Conservation (phyloP, 2,329 filamentous ascomycete genomes). For the Talaromyces pinophilus region DNA sequence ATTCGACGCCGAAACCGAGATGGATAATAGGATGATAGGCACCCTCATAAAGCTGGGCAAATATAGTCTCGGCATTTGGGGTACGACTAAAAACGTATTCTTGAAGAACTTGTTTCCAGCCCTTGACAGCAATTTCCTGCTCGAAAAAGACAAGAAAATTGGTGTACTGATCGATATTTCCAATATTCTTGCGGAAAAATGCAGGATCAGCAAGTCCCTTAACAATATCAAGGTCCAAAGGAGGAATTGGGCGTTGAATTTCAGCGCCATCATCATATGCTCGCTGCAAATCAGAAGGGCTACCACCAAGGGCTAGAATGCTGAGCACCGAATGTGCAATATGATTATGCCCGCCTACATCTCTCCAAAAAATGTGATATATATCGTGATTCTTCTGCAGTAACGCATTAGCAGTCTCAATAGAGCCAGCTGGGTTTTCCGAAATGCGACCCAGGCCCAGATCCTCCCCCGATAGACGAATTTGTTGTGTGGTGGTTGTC, state of each 20-base stretch:
- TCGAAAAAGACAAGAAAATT: conserved; percentile 73
- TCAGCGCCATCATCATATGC: conserved; percentile 31
- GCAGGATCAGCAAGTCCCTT: conserved; percentile 25
- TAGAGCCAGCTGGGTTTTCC: neutral
- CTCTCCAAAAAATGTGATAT: conserved; percentile 36
- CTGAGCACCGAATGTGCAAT: conserved; percentile 36
- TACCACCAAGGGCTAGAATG: conserved; percentile 33
- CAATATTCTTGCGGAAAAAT: conserved; percentile 46
- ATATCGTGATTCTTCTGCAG: conserved; percentile 36
- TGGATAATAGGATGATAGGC: conserved; percentile 73
- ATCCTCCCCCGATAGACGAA: neutral
- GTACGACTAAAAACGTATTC: conserved; percentile 65
- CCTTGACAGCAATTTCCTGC: conserved; percentile 60
- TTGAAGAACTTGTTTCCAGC: conserved; percentile 60
- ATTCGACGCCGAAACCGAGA: conserved; percentile 79
- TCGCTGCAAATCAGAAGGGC: conserved; percentile 28
- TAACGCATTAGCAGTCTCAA: conserved; percentile 27
- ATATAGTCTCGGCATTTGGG: conserved; percentile 62
- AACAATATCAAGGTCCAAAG: conserved; percentile 27
- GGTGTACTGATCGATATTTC: conserved; percentile 60
- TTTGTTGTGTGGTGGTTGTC: too few relatives aligned
- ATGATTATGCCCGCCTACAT: conserved; percentile 33
- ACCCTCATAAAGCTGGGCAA: conserved; percentile 63
- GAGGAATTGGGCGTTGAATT: conserved; percentile 32
- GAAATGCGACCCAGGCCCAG: neutral